These are phyloP conservation scores for Sarcocystis neurona DNA, from an alignment of 169 alveolate genomes.

Conservation along the genomic window DNA sequence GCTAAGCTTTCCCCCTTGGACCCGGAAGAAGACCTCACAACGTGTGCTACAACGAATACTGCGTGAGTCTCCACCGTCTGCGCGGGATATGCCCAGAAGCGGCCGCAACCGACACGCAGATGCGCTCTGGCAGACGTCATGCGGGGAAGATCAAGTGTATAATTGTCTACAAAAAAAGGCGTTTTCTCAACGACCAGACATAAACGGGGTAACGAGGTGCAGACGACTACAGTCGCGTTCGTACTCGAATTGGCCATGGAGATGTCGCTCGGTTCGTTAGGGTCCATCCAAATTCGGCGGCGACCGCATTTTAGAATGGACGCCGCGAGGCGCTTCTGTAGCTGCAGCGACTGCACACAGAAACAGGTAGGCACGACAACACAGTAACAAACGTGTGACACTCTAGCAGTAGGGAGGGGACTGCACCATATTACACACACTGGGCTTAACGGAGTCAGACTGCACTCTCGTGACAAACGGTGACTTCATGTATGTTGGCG, in stretches of 20 bases:
- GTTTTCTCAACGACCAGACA: neutral
- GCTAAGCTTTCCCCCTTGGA: no score
- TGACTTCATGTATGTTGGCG: no score
- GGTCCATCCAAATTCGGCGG: slow-evolving; percentile 98
- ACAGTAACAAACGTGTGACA: neutral
- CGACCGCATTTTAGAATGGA: slow-evolving; percentile 96
- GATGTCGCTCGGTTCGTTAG: slow-evolving; percentile 96
- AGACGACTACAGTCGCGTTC: slow-evolving; percentile 3
- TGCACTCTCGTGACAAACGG: no score
- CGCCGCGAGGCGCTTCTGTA: slow-evolving; percentile 97
- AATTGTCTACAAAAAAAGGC: neutral
- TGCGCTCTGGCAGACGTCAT: neutral
- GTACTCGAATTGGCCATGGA: slow-evolving; percentile 97
- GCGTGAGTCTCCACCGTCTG: no score
- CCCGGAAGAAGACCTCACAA: no score
- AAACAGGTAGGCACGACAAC: neutral
- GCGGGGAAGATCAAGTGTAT: neutral
- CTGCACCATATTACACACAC: no score
- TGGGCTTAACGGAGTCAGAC: no score
- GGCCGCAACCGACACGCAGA: neutral
- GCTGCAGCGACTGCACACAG: slow-evolving; percentile 83
- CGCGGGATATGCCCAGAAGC: no score
- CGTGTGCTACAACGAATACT: no score
- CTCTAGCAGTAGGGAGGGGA: no score
- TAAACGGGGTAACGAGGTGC: no score